Evolutionary conservation across 495 filamentous ascomycete genomes (phyloP).

Genomic region (Lindgomyces ingoldianus): DNA sequence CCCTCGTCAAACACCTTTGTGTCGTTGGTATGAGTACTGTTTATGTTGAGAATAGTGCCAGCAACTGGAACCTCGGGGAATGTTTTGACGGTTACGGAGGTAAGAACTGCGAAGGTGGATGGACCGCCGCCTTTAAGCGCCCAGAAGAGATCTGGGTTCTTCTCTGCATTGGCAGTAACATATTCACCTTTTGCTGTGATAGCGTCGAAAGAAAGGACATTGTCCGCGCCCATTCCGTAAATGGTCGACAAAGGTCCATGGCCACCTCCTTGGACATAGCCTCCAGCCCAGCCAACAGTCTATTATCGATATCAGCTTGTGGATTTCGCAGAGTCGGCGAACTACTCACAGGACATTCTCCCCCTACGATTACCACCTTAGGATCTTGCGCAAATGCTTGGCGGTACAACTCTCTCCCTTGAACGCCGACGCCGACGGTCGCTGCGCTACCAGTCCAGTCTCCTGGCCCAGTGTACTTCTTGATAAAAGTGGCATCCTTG

Average conservation of each 20-base stretch:
- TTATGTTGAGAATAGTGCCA: conserved; percentile 50
- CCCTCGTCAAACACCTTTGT: conserved; percentile 50
- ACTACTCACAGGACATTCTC: conserved; percentile 27
- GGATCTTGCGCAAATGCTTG: conserved; percentile 11
- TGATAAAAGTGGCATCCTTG: conserved; percentile 38
- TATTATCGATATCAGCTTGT: background rate
- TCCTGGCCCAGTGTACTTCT: conserved; percentile 40
- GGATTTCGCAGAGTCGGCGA: too few relatives aligned
- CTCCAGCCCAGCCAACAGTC: conserved; percentile 31
- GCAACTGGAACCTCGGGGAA: conserved; percentile 48
- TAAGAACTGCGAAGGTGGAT: conserved; percentile 29
- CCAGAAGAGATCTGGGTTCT: conserved; percentile 37
- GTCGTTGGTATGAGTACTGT: conserved; percentile 41
- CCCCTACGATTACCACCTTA: conserved; percentile 31
- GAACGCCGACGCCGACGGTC: conserved; percentile 54
- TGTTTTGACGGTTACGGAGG: conserved; percentile 51
- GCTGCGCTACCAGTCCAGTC: conserved; percentile 52
- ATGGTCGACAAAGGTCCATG: conserved; percentile 28
- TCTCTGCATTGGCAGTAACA: conserved; percentile 24
- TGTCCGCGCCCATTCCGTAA: conserved; percentile 36
- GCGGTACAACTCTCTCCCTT: conserved; percentile 49
- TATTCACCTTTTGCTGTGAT: conserved; percentile 33
- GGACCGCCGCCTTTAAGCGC: conserved; percentile 34
- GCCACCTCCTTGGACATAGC: conserved; percentile 34
- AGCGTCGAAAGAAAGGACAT: conserved; percentile 30